Evolutionary conservation across 495 filamentous ascomycete species (phyloP).

Genomic region (Xylaria intraflava): DNA sequence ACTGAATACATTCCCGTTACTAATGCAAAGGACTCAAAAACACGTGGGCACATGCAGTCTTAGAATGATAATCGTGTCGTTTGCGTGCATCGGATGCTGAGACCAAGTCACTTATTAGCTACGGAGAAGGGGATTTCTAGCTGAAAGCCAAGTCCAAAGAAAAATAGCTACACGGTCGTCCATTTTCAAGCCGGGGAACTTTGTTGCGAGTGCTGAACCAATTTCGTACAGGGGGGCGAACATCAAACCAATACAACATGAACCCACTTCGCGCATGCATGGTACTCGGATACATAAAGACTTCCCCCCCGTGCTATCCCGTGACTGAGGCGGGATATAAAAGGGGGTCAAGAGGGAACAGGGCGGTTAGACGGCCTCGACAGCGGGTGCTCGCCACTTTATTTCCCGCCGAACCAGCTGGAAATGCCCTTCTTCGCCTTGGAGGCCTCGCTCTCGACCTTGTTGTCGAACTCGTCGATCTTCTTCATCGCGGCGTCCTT

Average conservation of each 20-base stretch:
- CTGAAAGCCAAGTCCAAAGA: not conserved
- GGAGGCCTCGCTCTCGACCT: slow-evolving; percentile 65
- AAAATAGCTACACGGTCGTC: not conserved
- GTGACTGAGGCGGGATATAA: not conserved
- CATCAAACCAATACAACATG: not conserved
- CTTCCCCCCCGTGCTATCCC: not conserved
- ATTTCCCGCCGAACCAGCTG: slow-evolving; percentile 72
- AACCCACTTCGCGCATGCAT: not conserved
- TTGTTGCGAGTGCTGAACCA: not conserved
- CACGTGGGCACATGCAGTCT: not conserved
- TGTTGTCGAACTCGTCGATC: slow-evolving; percentile 66
- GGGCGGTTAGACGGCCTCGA: too few species aligned
- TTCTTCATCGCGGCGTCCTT: slow-evolving; percentile 57
- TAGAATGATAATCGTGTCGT: not conserved
- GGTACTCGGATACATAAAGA: not conserved
- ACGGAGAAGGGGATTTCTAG: not conserved
- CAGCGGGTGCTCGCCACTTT: slow-evolving; percentile 27
- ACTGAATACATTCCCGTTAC: not conserved
- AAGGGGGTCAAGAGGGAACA: too few species aligned
- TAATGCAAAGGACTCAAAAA: not conserved
- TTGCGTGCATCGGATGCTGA: not conserved
- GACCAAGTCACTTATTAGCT: not conserved
- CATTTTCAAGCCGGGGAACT: not conserved
- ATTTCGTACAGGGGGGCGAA: not conserved
- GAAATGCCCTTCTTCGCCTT: slow-evolving; percentile 74